These are phyloP conservation scores for Populus hybrid DNA, from an alignment of 441 rosid species.

Conservation along the genomic window DNA sequence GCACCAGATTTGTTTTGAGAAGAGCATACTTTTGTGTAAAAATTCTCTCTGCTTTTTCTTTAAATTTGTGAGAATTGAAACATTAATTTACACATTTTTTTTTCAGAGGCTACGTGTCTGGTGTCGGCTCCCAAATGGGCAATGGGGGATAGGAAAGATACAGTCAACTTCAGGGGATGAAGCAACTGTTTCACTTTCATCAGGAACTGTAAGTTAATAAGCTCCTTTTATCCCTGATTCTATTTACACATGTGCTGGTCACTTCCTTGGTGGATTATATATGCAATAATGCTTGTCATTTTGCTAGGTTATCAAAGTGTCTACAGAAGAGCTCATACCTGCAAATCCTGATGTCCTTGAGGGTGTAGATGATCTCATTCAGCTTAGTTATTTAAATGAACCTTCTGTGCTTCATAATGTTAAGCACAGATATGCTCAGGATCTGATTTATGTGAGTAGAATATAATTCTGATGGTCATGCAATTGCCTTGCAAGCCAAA, in stretches of 20 bases:
- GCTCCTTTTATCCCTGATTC: slow-evolving; percentile 11
- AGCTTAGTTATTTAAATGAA: slow-evolving; percentile 94
- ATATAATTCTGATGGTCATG: slow-evolving; percentile 7
- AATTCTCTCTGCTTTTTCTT: neutral
- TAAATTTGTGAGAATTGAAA: neutral
- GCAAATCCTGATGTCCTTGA: slow-evolving; percentile 90
- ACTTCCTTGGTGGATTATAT: slow-evolving; percentile 20
- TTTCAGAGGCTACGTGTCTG: slow-evolving; percentile 81
- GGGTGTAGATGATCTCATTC: slow-evolving; percentile 91
- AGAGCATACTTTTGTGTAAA: neutral
- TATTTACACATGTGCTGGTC: slow-evolving; percentile 8
- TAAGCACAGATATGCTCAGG: slow-evolving; percentile 63
- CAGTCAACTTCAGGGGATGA: slow-evolving; percentile 73
- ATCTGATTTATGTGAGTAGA: slow-evolving; percentile 80
- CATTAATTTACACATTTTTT: slow-evolving; percentile 12
- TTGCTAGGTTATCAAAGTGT: slow-evolving; percentile 69
- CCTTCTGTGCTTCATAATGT: slow-evolving; percentile 93
- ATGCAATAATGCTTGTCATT: slow-evolving; percentile 24
- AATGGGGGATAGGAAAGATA: slow-evolving; percentile 80
- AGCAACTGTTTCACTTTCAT: slow-evolving; percentile 58
- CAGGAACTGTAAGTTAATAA: slow-evolving; percentile 60
- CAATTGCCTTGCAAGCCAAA: slow-evolving; percentile 7
- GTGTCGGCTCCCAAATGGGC: slow-evolving; percentile 63
- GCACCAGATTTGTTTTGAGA: neutral
- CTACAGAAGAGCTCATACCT: slow-evolving; percentile 73